Evolutionary conservation across 192 early-diverging fungal genomes (phyloP).

Genomic region (Neocallimastix lanati): DNA sequence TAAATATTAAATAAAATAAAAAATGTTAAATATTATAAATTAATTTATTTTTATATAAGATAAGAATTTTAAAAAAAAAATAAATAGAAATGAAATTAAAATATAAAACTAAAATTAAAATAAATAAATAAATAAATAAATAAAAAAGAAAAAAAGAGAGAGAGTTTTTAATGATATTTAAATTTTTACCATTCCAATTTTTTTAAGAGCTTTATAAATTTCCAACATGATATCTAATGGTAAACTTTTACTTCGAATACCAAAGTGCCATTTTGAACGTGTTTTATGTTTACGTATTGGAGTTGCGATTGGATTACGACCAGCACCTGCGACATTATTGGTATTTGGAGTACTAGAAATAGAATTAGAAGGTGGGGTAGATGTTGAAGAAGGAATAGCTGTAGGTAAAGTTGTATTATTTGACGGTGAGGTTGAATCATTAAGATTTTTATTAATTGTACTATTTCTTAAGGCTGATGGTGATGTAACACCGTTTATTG

Average conservation of each 20-base stretch:
- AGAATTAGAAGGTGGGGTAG: background rate
- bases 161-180: no score
- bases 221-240: conserved; percentile 94
- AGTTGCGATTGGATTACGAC: background rate
- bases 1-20: no score
- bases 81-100: no score
- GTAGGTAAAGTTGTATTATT: background rate
- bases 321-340: background rate
- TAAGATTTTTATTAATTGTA: background rate
- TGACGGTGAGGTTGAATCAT: background rate
- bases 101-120: no score
- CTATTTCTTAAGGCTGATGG: background rate
- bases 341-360: background rate
- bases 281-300: conserved; percentile 10
- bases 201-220: conserved; percentile 80
- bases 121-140: no score
- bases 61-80: no score
- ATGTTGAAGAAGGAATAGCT: background rate
- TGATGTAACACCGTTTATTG: background rate
- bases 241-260: conserved; percentile 77
- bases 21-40: no score
- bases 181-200: conserved; percentile 53
- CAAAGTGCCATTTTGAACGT: conserved; percentile 92
- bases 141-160: no score
- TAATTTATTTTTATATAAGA: no score